phyloP scores from a whole-genome alignment of 805 yeast genomes.

The Isabelozyma rhagii region DNA sequence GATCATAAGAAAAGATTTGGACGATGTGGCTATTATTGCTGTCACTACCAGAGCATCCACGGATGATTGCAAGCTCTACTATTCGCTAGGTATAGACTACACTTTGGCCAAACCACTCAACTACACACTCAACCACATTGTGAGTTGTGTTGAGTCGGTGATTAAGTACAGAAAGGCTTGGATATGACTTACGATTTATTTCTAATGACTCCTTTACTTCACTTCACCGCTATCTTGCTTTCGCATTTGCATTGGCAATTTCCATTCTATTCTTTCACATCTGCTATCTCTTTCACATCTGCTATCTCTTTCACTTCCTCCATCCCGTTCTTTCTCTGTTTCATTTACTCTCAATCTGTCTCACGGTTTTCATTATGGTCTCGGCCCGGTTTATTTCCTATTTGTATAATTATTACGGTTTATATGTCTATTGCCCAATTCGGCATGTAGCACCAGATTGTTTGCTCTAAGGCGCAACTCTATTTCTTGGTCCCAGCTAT shows the following conservation, averaged over 20 bases:
- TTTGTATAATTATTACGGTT: no score
- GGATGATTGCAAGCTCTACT: slow-evolving; percentile 27
- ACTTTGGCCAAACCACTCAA: slow-evolving; percentile 41
- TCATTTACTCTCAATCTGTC: no score
- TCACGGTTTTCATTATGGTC: no score
- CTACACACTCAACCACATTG: slow-evolving; percentile 7
- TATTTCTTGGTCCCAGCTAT: background rate
- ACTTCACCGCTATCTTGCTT: background rate
- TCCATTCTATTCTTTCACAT: background rate
- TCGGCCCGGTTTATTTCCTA: no score
- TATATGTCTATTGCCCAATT: background rate
- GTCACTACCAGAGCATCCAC: slow-evolving; percentile 34
- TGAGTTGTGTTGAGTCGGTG: slow-evolving; percentile 6
- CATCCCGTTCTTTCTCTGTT: no score
- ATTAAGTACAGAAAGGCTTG: slow-evolving; percentile 1
- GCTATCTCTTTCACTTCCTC: no score
- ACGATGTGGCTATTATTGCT: slow-evolving; percentile 32
- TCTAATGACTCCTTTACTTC: no score
- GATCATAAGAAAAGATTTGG: slow-evolving; percentile 11
- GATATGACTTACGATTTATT: no score
- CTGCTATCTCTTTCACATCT: no score
- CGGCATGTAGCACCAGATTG: background rate
- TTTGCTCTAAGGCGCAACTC: slow-evolving; percentile 84
- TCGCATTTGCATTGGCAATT: background rate
- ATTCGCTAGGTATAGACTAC: slow-evolving; percentile 35